phyloP scores from a whole-genome alignment of 2,329 filamentous ascomycete genomes.

The Colletotrichum spinosum region DNA sequence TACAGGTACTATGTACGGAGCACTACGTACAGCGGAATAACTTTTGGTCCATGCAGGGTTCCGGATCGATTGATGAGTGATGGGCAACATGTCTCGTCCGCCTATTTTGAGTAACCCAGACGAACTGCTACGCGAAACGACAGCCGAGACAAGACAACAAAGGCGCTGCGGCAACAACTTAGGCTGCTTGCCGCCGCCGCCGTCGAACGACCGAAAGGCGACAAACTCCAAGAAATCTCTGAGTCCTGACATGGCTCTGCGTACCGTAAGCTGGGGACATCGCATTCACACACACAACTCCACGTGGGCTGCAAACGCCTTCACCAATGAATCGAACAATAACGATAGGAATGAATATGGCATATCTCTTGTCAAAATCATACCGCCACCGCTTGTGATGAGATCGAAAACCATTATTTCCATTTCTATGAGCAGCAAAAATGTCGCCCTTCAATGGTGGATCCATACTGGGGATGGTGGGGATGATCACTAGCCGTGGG shows the following conservation, averaged over 20 bases:
- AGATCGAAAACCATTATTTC: neutral
- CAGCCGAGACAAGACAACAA: constrained; percentile 25
- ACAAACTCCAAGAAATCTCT: too few species aligned
- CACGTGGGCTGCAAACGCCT: too few species aligned
- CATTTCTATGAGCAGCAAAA: too few species aligned
- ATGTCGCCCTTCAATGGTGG: too few species aligned
- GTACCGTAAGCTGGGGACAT: too few species aligned
- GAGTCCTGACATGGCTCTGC: too few species aligned
- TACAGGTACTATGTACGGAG: neutral
- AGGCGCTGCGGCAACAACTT: neutral
- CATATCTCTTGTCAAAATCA: neutral
- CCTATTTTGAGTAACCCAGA: constrained; percentile 23
- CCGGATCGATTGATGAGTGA: constrained; percentile 26
- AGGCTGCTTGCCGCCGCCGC: constrained; percentile 14
- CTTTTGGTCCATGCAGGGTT: constrained; percentile 23
- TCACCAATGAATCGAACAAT: too few species aligned
- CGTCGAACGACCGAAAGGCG: neutral
- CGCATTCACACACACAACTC: too few species aligned
- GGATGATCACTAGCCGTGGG: too few species aligned
- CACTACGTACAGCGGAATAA: neutral
- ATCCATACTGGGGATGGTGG: too few species aligned
- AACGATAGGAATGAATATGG: too few species aligned
- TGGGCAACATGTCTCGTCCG: constrained; percentile 27
- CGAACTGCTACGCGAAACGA: constrained; percentile 27
- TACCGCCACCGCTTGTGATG: neutral